A percentile compares a stretch with the other conserved stretches of the same genome.
These are phyloP conservation scores for Punica granatum DNA, from an alignment of 345 rosid genomes.

Conservation along the genomic window DNA sequence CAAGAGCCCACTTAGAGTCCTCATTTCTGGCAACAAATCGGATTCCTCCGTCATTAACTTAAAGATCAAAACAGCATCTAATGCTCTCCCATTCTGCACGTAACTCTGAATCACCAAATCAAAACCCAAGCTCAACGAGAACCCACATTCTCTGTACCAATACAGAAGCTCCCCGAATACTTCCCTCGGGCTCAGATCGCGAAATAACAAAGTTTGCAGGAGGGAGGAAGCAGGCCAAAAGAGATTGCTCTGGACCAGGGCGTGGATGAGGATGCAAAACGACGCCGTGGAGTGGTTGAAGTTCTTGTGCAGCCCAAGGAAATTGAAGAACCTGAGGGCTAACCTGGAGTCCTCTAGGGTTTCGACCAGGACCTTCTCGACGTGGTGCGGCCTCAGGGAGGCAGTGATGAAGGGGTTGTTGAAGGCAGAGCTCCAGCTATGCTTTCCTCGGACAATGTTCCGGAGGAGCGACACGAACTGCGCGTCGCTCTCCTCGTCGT, in stretches of 20 bases:
- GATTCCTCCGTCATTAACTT: constrained; percentile 51
- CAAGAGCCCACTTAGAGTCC: constrained; percentile 61
- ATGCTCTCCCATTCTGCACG: constrained; percentile 46
- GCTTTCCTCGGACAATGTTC: constrained; percentile 51
- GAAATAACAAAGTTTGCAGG: constrained; percentile 64
- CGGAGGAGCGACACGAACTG: constrained; percentile 38
- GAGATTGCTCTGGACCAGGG: constrained; percentile 40
- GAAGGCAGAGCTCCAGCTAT: constrained; percentile 64
- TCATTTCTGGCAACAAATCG: constrained; percentile 52
- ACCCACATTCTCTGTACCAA: constrained; percentile 35
- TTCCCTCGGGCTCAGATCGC: constrained; percentile 46
- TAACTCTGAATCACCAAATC: constrained; percentile 76
- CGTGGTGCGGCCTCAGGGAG: constrained; percentile 40
- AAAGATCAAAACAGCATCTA: constrained; percentile 48
- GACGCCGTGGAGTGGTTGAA: constrained; percentile 65
- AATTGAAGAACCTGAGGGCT: constrained; percentile 78
- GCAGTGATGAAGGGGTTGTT: constrained; percentile 27
- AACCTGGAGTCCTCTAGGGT: constrained; percentile 67
- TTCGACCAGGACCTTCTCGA: constrained; percentile 52
- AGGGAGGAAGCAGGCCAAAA: constrained; percentile 94
- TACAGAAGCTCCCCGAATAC: constrained; percentile 42
- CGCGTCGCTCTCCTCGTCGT: constrained; percentile 26
- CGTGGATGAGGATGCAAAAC: constrained; percentile 71
- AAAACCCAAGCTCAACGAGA: constrained; percentile 56
- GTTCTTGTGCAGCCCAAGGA: constrained; percentile 68